Conservation (phyloP, 1,284 basidiomycete genomes). For the Tylopilus sp. region DNA sequence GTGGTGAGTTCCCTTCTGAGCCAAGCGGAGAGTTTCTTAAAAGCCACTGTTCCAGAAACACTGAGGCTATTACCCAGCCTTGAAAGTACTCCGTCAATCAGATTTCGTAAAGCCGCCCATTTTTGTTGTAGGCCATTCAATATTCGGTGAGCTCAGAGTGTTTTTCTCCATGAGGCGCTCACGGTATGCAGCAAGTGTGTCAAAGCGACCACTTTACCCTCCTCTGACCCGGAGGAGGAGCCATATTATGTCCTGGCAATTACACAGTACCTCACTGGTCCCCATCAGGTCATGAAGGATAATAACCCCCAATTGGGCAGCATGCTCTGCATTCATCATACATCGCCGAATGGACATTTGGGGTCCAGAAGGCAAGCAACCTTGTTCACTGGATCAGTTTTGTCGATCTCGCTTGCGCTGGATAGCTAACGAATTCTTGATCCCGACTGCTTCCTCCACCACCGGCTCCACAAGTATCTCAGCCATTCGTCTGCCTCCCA, state of each 20-base stretch:
- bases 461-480: conserved; percentile 29
- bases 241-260: conserved; percentile 35
- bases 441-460: conserved; percentile 37
- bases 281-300: not conserved
- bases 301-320: conserved; percentile 14
- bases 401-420: not conserved
- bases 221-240: conserved; percentile 16
- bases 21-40: not conserved
- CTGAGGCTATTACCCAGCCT: conserved; percentile 56
- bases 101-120: not conserved
- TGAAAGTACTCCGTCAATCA: conserved; percentile 35
- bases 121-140: conserved; percentile 24
- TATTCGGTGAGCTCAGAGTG: conserved; percentile 18
- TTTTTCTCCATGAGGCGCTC: not conserved
- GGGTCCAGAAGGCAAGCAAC: conserved; percentile 34
- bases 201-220: conserved; percentile 43
- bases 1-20: conserved; percentile 33
- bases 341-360: conserved; percentile 37
- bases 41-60: conserved; percentile 41
- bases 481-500: conserved; percentile 44
- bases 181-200: conserved; percentile 34
- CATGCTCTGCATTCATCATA: conserved; percentile 31
- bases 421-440: conserved; percentile 42
- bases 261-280: conserved; percentile 39
- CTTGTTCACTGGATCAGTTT: not conserved